phyloP scores from a whole-genome alignment of 1,139 yeast genomes.

The Suhomyces wounanorum region DNA sequence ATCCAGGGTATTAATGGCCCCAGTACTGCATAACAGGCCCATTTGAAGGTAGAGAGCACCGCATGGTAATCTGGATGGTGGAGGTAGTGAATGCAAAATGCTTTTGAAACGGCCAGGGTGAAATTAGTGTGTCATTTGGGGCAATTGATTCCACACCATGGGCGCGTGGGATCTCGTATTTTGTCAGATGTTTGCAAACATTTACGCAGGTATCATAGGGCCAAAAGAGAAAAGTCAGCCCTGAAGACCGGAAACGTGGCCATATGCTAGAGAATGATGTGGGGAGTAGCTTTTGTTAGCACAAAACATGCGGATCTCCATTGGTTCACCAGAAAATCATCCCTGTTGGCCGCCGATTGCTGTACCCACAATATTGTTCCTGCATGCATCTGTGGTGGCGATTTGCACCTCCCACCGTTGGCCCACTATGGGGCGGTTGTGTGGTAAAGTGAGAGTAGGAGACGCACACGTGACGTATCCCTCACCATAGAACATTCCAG shows the following conservation, averaged over 20 bases:
- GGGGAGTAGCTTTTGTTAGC: slow-evolving; percentile 2
- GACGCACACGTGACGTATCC: neutral
- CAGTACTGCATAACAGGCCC: too few relatives aligned
- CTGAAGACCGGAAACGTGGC: neutral
- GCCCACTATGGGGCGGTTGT: neutral
- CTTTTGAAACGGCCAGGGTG: neutral
- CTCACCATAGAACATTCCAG: neutral
- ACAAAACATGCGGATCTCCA: neutral
- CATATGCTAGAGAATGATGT: neutral
- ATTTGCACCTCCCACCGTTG: neutral
- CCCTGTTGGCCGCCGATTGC: neutral
- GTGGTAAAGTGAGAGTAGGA: neutral
- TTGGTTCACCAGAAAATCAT: neutral
- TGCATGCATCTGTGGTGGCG: neutral
- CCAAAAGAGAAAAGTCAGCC: neutral
- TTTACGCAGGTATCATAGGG: slow-evolving; percentile 5
- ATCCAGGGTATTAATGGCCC: too few relatives aligned
- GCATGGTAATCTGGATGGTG: neutral
- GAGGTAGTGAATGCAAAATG: neutral
- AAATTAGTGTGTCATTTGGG: neutral
- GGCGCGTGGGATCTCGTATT: slow-evolving; percentile 5
- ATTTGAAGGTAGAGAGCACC: neutral
- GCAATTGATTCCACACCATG: neutral
- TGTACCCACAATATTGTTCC: neutral
- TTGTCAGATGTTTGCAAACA: slow-evolving; percentile 10